Percentiles rank a stretch among this genome's conserved stretches.
Evolutionary conservation across 2,329 filamentous ascomycete species (phyloP).

Genomic region (Exophiala calicioides): DNA sequence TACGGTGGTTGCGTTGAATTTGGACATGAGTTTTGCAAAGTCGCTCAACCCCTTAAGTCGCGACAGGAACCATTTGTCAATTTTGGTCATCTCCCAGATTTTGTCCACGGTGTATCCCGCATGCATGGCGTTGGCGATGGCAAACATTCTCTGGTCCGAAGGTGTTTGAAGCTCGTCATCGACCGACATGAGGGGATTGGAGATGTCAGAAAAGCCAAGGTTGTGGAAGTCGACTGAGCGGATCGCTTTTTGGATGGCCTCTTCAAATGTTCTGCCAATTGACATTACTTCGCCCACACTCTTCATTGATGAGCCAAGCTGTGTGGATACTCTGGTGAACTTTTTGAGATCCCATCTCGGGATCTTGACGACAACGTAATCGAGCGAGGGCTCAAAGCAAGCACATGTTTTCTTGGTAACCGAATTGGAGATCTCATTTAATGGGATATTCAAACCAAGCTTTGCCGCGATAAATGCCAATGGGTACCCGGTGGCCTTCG

Average conservation of each 20-base stretch:
- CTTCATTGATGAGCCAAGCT: conserved; percentile 98
- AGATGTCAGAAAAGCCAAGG: conserved; percentile 86
- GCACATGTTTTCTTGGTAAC: conserved; percentile 95
- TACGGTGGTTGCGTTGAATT: conserved; percentile 66
- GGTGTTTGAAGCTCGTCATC: conserved; percentile 95
- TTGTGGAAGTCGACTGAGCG: conserved; percentile 94
- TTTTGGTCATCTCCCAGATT: conserved; percentile 97
- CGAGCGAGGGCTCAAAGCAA: conserved; percentile 96
- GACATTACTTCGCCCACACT: conserved; percentile 99
- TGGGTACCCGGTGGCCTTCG: conserved; percentile 95
- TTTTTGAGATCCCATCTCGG: conserved; percentile 99
- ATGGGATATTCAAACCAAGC: conserved; percentile 86
- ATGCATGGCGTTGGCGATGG: conserved; percentile 97
- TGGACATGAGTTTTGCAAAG: conserved; percentile 77
- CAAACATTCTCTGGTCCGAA: conserved; percentile 94
- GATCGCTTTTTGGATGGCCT: conserved; percentile 98
- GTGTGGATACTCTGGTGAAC: conserved; percentile 93
- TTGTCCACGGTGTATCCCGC: conserved; percentile 91
- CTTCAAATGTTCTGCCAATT: conserved; percentile 94
- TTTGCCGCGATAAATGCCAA: conserved; percentile 96
- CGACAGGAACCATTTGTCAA: conserved; percentile 97
- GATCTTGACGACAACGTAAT: conserved; percentile 99
- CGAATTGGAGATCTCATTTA: conserved; percentile 95
- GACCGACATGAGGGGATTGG: conserved; percentile 84
- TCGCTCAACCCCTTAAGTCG: conserved; percentile 88